These are phyloP conservation scores for Bryum argenteum DNA, from an alignment of 225 moss, liverwort and hornwort genomes.

Conservation along the genomic window DNA sequence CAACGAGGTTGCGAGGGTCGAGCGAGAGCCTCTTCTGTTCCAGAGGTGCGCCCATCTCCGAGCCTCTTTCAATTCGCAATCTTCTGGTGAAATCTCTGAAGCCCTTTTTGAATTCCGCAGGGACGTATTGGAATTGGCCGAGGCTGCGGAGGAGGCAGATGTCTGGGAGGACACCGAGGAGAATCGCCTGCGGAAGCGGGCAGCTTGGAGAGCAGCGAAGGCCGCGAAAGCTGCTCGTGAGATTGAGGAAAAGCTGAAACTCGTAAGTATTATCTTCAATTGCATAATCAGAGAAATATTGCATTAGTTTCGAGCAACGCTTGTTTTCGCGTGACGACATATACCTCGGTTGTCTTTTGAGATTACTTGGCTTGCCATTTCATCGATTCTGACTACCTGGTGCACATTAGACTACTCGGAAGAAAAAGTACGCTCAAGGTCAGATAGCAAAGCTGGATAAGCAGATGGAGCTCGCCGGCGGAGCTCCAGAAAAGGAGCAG, in stretches of 20 bases:
- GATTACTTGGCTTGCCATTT: not conserved
- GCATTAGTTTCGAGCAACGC: slow-evolving; percentile 19
- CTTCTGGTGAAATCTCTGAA: not conserved
- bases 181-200: slow-evolving; percentile 49
- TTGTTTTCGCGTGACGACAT: slow-evolving; percentile 1
- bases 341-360: not conserved
- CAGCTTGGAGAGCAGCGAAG: slow-evolving; percentile 50
- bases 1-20: slow-evolving; percentile 1
- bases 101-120: slow-evolving; percentile 31
- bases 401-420: slow-evolving; percentile 59
- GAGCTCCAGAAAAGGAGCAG: slow-evolving; percentile 63
- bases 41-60: slow-evolving; percentile 25
- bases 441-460: slow-evolving; percentile 74
- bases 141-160: slow-evolving; percentile 58
- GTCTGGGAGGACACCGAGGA: slow-evolving; percentile 58
- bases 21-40: slow-evolving; percentile 24
- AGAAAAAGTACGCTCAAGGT: slow-evolving; percentile 60
- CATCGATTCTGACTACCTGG: slow-evolving; percentile 17
- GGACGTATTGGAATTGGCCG: slow-evolving; percentile 40
- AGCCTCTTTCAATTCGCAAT: slow-evolving; percentile 2
- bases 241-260: slow-evolving; percentile 66
- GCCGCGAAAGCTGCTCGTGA: slow-evolving; percentile 40
- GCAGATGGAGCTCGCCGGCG: slow-evolving; percentile 60
- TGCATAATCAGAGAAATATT: not conserved
- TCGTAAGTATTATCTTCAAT: slow-evolving; percentile 56